Conservation (phyloP, 805 yeast species). For the Phaffomyces antillensis region DNA sequence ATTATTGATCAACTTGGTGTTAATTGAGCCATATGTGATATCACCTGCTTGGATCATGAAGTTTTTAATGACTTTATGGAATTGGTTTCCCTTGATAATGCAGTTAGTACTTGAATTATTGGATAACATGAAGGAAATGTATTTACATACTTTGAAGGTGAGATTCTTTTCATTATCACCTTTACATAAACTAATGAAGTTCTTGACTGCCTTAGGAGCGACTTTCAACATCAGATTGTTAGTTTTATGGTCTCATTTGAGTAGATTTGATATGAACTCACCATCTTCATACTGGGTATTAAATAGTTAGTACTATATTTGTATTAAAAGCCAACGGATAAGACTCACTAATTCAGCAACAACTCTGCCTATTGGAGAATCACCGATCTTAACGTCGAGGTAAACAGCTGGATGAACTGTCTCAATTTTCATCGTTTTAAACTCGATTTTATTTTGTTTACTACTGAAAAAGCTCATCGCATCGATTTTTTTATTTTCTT, state of each 20-base stretch:
- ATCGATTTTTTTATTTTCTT: neutral
- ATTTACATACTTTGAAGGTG: constrained; percentile 26
- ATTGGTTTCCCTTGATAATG: constrained; percentile 29
- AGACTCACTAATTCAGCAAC: constrained; percentile 42
- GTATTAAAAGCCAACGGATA: neutral
- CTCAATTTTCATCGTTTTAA: constrained; percentile 8
- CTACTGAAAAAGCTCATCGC: neutral
- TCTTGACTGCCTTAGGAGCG: constrained; percentile 53
- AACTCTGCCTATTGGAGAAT: constrained; percentile 43
- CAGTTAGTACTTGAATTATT: neutral
- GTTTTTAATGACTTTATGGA: constrained; percentile 60
- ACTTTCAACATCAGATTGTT: constrained; percentile 13
- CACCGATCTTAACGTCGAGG: constrained; percentile 47
- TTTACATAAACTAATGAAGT: constrained; percentile 42
- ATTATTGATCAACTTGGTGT: constrained; percentile 10
- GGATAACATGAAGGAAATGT: neutral
- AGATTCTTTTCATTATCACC: constrained; percentile 26
- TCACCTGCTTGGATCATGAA: constrained; percentile 72
- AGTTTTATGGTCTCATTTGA: neutral
- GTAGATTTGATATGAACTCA: neutral
- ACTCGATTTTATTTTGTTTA: neutral
- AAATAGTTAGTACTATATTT: neutral
- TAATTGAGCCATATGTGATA: constrained; percentile 29
- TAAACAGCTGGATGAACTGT: constrained; percentile 22
- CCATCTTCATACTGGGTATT: constrained; percentile 2